Conservation (phyloP, 495 filamentous ascomycete genomes). For the Hypomontagnella submonticulosa region DNA sequence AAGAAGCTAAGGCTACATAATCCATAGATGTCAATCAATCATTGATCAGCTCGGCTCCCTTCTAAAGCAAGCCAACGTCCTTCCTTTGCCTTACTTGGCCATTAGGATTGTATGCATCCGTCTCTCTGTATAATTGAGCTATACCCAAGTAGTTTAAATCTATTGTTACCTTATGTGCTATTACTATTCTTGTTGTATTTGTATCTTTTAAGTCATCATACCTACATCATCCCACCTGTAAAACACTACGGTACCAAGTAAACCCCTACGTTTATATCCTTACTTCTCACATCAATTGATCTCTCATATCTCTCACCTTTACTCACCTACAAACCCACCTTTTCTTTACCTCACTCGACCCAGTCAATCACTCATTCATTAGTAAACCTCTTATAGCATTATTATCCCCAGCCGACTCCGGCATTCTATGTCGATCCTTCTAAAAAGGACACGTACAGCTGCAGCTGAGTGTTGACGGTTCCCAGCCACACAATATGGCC, state of each 20-base stretch:
- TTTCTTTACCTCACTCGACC: constrained; percentile 7
- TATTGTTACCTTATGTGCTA: too few relatives aligned
- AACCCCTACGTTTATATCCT: constrained; percentile 3
- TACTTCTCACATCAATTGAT: constrained; percentile 5
- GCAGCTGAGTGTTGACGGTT: constrained; percentile 23
- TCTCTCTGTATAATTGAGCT: neutral
- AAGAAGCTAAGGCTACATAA: too few relatives aligned
- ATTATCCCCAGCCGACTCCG: constrained; percentile 15
- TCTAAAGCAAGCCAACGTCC: neutral
- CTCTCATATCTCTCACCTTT: constrained; percentile 5
- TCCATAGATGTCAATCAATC: too few relatives aligned
- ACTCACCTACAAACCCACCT: constrained; percentile 5
- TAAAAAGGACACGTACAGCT: constrained; percentile 27
- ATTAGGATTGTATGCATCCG: neutral
- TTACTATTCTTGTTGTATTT: neutral
- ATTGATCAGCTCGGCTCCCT: neutral
- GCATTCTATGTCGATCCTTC: constrained; percentile 35
- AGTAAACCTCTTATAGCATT: constrained; percentile 22
- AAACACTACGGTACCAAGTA: neutral
- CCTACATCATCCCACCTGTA: constrained; percentile 33
- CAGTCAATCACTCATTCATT: constrained; percentile 27
- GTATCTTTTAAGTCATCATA: constrained; percentile 32
- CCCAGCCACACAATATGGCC: constrained; percentile 38
- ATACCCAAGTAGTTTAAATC: constrained; percentile 11
- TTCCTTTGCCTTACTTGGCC: neutral